Percentiles rank a stretch among this genome's conserved stretches.
These are phyloP conservation scores for Thielaviopsis euricoi DNA, from an alignment of 2,329 filamentous ascomycete genomes.

Conservation along the genomic window DNA sequence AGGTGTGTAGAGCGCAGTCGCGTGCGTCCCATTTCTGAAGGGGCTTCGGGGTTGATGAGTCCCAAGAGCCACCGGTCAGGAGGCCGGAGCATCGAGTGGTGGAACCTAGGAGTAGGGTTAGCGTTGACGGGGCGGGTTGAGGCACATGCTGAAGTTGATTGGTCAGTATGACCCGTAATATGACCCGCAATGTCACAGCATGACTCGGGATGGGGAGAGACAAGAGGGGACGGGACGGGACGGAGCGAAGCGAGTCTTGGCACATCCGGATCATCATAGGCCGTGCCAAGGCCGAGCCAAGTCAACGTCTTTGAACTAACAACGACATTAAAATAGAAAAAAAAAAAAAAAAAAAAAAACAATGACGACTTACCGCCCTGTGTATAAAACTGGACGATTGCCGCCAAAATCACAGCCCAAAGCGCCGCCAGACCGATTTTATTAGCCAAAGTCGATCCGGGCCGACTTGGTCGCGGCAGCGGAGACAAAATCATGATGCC, in stretches of 20 bases:
- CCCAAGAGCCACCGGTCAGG: constrained; percentile 35
- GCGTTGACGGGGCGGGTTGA: too few relatives aligned
- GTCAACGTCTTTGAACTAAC: neutral
- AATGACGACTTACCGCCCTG: neutral
- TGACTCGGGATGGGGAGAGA: too few relatives aligned
- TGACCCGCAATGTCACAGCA: too few relatives aligned
- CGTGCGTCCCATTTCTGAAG: constrained; percentile 41
- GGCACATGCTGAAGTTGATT: too few relatives aligned
- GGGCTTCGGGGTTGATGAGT: constrained; percentile 16
- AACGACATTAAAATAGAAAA: neutral
- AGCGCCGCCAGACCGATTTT: neutral
- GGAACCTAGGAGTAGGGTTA: constrained; percentile 18
- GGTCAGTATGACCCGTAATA: too few relatives aligned
- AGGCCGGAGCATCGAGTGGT: constrained; percentile 37
- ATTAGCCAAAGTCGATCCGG: neutral
- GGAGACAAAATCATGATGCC: neutral
- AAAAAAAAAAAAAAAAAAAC: neutral
- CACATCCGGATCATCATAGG: neutral
- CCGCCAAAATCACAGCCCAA: neutral
- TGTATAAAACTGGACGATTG: neutral
- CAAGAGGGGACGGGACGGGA: too few relatives aligned
- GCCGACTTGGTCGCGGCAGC: neutral
- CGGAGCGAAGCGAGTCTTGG: neutral
- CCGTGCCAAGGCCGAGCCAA: neutral
- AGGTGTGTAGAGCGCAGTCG: constrained; percentile 41